A percentile compares a stretch with the other conserved stretches of the same genome.
Conservation (phyloP, 805 yeast species). For the Candida insectorum region DNA sequence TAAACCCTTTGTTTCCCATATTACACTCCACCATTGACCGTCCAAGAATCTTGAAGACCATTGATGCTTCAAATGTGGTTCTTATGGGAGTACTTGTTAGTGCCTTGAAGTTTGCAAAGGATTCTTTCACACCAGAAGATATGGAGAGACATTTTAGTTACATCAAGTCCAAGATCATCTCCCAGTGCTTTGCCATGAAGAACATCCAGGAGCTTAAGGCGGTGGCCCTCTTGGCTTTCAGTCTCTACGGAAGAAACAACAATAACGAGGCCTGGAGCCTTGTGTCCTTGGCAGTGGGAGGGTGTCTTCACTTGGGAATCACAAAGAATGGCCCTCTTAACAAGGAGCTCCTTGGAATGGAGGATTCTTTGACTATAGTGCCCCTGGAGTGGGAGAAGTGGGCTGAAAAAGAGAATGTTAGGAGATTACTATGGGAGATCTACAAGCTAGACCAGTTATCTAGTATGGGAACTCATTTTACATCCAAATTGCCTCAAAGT, state of each 20-base stretch:
- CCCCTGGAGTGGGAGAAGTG: conserved; percentile 12
- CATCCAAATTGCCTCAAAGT: conserved; percentile 10
- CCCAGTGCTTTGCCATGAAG: conserved; percentile 13
- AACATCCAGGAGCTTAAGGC: conserved; percentile 11
- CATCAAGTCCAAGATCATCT: conserved; percentile 9
- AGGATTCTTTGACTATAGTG: background rate
- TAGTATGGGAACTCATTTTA: conserved; percentile 12
- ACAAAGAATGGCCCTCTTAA: conserved; percentile 7
- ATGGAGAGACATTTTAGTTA: conserved; percentile 6
- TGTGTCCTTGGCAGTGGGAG: conserved; percentile 14
- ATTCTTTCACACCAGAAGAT: conserved; percentile 6
- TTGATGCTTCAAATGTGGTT: conserved; percentile 5
- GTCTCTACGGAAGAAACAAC: conserved; percentile 11
- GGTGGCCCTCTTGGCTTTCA: conserved; percentile 13
- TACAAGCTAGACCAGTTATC: conserved; percentile 14
- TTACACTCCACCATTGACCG: conserved; percentile 11
- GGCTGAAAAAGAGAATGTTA: conserved; percentile 11
- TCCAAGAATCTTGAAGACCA: conserved; percentile 1
- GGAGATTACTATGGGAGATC: conserved; percentile 15
- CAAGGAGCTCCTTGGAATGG: conserved; percentile 1
- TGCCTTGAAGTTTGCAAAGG: conserved; percentile 7
- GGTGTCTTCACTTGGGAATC: conserved; percentile 14
- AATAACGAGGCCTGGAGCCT: conserved; percentile 16
- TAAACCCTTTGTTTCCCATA: conserved; percentile 14
- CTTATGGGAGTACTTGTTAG: conserved; percentile 12